Conservation (phyloP, 768 basidiomycete species). For the Mycena filopes region DNA sequence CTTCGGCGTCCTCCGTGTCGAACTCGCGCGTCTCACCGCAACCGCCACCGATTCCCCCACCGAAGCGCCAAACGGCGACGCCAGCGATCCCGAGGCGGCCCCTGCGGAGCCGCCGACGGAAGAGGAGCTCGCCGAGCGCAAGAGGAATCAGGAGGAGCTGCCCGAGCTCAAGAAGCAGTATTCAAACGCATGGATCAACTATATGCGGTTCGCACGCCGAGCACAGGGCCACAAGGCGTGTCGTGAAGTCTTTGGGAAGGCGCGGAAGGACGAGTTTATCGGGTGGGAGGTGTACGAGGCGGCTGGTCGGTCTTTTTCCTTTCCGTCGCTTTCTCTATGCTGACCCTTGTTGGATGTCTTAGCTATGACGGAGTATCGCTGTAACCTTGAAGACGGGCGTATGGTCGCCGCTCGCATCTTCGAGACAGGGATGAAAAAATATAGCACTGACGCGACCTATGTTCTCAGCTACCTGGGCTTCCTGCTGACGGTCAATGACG, state of each 20-base stretch:
- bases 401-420: slow-evolving; percentile 89
- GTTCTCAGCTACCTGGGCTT: slow-evolving; percentile 92
- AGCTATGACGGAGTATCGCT: slow-evolving; percentile 97
- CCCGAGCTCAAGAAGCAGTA: slow-evolving; percentile 73
- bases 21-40: slow-evolving; percentile 71
- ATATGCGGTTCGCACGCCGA: slow-evolving; percentile 92
- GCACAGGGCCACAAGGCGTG: slow-evolving; percentile 88
- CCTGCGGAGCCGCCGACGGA: not conserved
- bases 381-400: slow-evolving; percentile 70
- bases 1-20: slow-evolving; percentile 68
- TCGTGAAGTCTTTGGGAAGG: slow-evolving; percentile 81
- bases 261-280: slow-evolving; percentile 77
- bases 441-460: slow-evolving; percentile 84
- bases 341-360: slow-evolving; percentile 4
- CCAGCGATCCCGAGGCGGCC: not conserved
- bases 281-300: slow-evolving; percentile 97
- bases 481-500: slow-evolving; percentile 94
- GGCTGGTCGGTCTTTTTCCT: slow-evolving; percentile 65
- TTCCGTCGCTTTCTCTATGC: slow-evolving; percentile 4
- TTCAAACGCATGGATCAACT: slow-evolving; percentile 86
- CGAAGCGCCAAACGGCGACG: slow-evolving; percentile 1
- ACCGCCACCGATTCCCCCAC: slow-evolving; percentile 32
- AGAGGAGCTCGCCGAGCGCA: not conserved
- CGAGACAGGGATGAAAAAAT: slow-evolving; percentile 89
- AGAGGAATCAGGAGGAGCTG: slow-evolving; percentile 49